Conservation (phyloP, 2,329 filamentous ascomycete species). For the Fusarium subglutinans region DNA sequence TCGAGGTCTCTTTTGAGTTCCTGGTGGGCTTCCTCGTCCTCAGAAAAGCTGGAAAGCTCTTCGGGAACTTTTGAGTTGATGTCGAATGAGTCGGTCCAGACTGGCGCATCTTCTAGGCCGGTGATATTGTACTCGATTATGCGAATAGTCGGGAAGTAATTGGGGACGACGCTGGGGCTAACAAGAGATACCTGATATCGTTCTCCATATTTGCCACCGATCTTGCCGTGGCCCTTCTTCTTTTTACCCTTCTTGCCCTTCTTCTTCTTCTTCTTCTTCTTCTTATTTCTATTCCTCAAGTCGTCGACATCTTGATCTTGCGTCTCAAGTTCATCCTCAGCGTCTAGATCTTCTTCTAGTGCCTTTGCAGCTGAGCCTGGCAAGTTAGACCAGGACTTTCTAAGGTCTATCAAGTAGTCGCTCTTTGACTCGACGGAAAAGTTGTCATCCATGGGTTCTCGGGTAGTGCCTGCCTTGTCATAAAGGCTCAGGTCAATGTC, state of each 20-base stretch:
- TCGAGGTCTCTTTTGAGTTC: constrained; percentile 45
- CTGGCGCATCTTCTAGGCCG: constrained; percentile 68
- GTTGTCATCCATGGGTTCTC: constrained; percentile 55
- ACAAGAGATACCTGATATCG: constrained; percentile 85
- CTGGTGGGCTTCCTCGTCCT: constrained; percentile 34
- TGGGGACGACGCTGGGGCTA: constrained; percentile 88
- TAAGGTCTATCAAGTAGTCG: constrained; percentile 81
- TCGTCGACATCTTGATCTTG: constrained; percentile 34
- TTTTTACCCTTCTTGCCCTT: constrained; percentile 55
- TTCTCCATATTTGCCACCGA: constrained; percentile 85
- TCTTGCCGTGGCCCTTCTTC: constrained; percentile 62
- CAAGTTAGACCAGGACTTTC: constrained; percentile 79
- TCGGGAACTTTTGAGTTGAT: constrained; percentile 7
- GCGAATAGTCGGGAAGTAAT: constrained; percentile 89
- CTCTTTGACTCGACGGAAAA: constrained; percentile 69
- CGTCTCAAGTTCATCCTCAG: constrained; percentile 26
- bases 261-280: constrained; percentile 13
- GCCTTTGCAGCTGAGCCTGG: constrained; percentile 60
- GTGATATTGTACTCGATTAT: constrained; percentile 94
- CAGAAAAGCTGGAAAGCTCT: constrained; percentile 12
- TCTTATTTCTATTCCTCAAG: constrained; percentile 12
- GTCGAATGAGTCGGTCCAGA: constrained; percentile 55
- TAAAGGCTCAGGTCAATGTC: constrained; percentile 70
- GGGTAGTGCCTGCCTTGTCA: constrained; percentile 32
- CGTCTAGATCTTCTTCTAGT: constrained; percentile 26